Evolutionary conservation across 768 basidiomycete species (phyloP), one percentile per base, ranked within the genome.

Genomic region (Thelephora ganbajun): DNA sequence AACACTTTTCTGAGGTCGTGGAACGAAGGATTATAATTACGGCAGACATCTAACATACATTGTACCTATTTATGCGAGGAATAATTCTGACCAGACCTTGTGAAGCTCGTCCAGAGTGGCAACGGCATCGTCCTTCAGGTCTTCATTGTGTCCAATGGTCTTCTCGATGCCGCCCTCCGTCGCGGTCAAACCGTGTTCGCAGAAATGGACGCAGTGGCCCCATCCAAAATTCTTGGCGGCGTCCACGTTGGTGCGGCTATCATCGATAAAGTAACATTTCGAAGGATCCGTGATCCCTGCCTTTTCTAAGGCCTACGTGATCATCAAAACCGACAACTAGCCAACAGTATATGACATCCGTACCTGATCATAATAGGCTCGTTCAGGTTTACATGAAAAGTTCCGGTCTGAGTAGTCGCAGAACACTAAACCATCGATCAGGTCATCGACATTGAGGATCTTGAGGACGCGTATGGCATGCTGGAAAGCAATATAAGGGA

Each of bases 381-480:
- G 63, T 53, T 91, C 85, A 3, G 89, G 89, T 57, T 92, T 92
- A 67, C 87, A 89, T 3, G 70, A 68, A 59, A 92, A 86, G 51
- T 81, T 58, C 14, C 73, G 67, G 35, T 74, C 54, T 19, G 67
- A 61, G 54, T 91, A 92, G 61, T 92, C 79, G 56, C 89, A 92
- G 57, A 67, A 92, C 9, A 87, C 76, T 13, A 92, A 59, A 3
- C 80, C 85, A 50, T 78, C 76, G 47, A 92, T 66, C 41, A 79
- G 75, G 57, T 89, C 84, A 18, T 76, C 73, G 9, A 92, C 61
- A 44, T 74, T 68, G 35, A 92, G 68, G 41, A 92, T 87, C 13
- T 69, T 67, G 48, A 92, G 70, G 2, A 92, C 89, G 18, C 89
- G 74, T 55, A 74, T 66, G 11, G 89, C 89, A 60, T 92, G 89